These are phyloP conservation scores for Schoenoplectus tabernaemontani DNA, from an alignment of 202 grass and related monocot genomes.

Conservation along the genomic window DNA sequence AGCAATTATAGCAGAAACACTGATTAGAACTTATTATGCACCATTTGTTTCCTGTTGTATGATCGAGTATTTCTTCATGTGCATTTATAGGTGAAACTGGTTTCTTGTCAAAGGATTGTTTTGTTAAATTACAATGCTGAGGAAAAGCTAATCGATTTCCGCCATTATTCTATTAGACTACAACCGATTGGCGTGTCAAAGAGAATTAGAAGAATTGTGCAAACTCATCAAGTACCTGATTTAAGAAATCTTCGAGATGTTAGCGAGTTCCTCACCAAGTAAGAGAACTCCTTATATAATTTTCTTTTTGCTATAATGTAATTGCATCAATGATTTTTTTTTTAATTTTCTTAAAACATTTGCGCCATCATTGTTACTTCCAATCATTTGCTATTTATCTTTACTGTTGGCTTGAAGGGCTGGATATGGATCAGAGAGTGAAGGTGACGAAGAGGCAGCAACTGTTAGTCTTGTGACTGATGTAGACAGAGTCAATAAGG, in stretches of 20 bases:
- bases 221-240: constrained; percentile 77
- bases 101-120: constrained; percentile 61
- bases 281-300: constrained; percentile 19
- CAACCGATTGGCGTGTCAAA: constrained; percentile 78
- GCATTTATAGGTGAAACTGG: constrained; percentile 55
- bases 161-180: constrained; percentile 80
- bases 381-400: neutral
- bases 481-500: constrained; percentile 56
- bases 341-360: neutral
- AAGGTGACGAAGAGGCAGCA: constrained; percentile 79
- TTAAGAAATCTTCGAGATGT: constrained; percentile 68
- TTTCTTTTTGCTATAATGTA: neutral
- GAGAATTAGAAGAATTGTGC: constrained; percentile 79
- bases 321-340: neutral
- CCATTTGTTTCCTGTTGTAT: neutral
- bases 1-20: neutral
- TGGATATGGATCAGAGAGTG: constrained; percentile 95
- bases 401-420: constrained; percentile 33
- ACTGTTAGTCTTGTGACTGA: constrained; percentile 59
- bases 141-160: constrained; percentile 57
- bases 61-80: neutral
- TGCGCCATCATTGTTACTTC: neutral
- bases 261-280: constrained; percentile 85
- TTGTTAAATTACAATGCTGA: constrained; percentile 68
- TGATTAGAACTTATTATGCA: neutral